These are phyloP conservation scores for Zymoseptoria tritici DNA, from an alignment of 2,329 filamentous ascomycete genomes.

Conservation along the genomic window DNA sequence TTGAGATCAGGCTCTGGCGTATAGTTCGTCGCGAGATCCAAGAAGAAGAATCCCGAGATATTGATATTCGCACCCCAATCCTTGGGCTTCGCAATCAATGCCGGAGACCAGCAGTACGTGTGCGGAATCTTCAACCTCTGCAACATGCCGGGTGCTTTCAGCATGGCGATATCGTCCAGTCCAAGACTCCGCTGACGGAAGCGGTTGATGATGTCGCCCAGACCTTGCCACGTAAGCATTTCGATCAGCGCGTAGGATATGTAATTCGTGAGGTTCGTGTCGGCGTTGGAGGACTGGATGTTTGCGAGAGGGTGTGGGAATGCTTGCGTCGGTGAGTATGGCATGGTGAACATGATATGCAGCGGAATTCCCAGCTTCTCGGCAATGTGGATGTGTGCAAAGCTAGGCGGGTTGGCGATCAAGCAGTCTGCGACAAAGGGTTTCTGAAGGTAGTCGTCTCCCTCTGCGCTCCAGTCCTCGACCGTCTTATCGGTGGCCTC, in stretches of 20 bases:
- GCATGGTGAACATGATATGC: conserved; percentile 94
- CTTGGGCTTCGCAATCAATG: conserved; percentile 67
- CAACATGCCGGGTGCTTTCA: conserved; percentile 76
- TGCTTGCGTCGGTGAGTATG: conserved; percentile 76
- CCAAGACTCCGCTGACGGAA: conserved; percentile 70
- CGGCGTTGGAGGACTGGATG: conserved; percentile 67
- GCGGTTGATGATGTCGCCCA: conserved; percentile 84
- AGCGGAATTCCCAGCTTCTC: conserved; percentile 68
- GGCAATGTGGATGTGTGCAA: conserved; percentile 67
- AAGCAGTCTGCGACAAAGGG: conserved; percentile 81
- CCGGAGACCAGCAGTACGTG: conserved; percentile 87
- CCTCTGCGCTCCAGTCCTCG: conserved; percentile 39
- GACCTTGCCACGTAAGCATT: conserved; percentile 86
- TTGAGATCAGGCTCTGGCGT: conserved; percentile 58
- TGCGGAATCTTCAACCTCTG: conserved; percentile 70
- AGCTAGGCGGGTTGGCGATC: conserved; percentile 71
- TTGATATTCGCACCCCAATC: conserved; percentile 69
- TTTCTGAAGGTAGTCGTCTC: conserved; percentile 33
- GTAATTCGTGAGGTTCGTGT: conserved; percentile 71
- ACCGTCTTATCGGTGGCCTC: conserved; percentile 35
- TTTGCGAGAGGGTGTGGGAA: conserved; percentile 85
- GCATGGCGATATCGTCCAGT: conserved; percentile 67
- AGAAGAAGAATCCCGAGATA: conserved; percentile 70
- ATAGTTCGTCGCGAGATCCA: conserved; percentile 60
- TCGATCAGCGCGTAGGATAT: conserved; percentile 79